Conservation (phyloP, 208 protist genomes). For the Leishmania gerbilli region DNA sequence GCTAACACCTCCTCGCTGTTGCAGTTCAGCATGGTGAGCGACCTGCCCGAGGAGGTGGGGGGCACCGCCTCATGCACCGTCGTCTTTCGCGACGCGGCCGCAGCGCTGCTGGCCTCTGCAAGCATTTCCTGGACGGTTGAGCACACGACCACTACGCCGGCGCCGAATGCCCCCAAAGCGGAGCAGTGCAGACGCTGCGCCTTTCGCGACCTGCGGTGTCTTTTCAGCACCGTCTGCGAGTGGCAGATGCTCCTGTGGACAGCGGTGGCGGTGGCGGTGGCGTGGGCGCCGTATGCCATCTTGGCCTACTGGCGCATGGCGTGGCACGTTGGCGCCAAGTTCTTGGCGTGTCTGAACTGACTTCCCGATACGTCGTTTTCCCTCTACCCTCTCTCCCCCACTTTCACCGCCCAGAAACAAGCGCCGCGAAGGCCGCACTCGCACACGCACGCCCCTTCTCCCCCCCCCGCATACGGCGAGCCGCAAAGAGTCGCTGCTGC, state of each 20-base stretch:
- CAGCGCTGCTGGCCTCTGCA: slow-evolving; percentile 27
- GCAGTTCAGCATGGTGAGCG: slow-evolving; percentile 7
- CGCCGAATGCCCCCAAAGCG: not conserved
- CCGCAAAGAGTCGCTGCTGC: not conserved
- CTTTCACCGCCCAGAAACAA: not conserved
- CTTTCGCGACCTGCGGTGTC: slow-evolving; percentile 24
- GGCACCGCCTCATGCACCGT: slow-evolving; percentile 33
- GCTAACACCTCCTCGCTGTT: not conserved
- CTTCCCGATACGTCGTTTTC: not conserved
- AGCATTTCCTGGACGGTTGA: slow-evolving; percentile 7
- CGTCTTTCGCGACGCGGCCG: slow-evolving; percentile 34
- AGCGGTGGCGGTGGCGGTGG: slow-evolving; percentile 11
- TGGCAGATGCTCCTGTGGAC: slow-evolving; percentile 38
- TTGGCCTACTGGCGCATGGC: slow-evolving; percentile 22
- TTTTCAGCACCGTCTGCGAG: slow-evolving; percentile 27
- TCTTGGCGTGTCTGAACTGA: not conserved
- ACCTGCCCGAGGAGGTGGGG: not conserved
- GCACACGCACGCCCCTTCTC: not conserved
- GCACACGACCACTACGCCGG: slow-evolving; percentile 9
- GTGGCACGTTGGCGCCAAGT: not conserved
- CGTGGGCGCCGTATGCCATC: slow-evolving; percentile 18
- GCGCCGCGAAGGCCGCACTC: not conserved
- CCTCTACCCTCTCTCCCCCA: not conserved
- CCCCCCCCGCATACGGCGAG: not conserved
- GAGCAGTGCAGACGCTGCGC: slow-evolving; percentile 19